Conservation (phyloP, 2,329 filamentous ascomycete genomes). For the Escovopsis sp. region DNA sequence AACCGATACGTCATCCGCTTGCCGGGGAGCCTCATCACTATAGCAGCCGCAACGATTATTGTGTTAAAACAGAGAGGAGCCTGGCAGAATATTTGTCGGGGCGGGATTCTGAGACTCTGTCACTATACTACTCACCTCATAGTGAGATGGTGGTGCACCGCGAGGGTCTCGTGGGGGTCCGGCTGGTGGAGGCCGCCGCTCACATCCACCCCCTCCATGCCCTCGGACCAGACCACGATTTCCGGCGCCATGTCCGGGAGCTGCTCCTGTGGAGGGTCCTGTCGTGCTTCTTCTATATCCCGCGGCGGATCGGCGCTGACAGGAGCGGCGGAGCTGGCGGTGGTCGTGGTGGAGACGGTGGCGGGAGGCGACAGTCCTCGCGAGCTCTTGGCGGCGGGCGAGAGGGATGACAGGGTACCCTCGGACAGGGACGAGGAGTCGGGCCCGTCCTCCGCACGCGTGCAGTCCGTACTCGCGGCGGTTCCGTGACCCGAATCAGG, state of each 20-base stretch:
- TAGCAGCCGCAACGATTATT: no score
- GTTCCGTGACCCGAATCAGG: constrained; percentile 10
- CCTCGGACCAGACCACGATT: constrained; percentile 31
- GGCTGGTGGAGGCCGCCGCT: constrained; percentile 7
- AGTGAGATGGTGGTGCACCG: constrained; percentile 7
- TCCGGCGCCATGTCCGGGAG: constrained; percentile 24
- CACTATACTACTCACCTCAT: not conserved
- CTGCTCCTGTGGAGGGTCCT: constrained; percentile 17
- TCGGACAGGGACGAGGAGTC: constrained; percentile 15
- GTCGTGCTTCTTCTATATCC: constrained; percentile 10
- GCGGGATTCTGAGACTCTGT: not conserved
- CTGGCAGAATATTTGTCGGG: not conserved
- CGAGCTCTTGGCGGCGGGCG: constrained; percentile 12
- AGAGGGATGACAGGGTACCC: constrained; percentile 9
- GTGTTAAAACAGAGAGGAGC: constrained; percentile 1
- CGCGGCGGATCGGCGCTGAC: constrained; percentile 14
- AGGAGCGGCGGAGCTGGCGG: not conserved
- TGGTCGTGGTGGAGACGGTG: constrained; percentile 1
- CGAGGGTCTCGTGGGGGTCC: constrained; percentile 12
- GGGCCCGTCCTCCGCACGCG: constrained; percentile 8
- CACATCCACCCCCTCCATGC: constrained; percentile 16
- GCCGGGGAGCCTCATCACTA: constrained; percentile 11
- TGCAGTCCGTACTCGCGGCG: constrained; percentile 11
- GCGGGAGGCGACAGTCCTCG: constrained; percentile 12
- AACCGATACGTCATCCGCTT: constrained; percentile 8